Conservation (phyloP, 495 filamentous ascomycete genomes). For the Penicillium maclennaniae region DNA sequence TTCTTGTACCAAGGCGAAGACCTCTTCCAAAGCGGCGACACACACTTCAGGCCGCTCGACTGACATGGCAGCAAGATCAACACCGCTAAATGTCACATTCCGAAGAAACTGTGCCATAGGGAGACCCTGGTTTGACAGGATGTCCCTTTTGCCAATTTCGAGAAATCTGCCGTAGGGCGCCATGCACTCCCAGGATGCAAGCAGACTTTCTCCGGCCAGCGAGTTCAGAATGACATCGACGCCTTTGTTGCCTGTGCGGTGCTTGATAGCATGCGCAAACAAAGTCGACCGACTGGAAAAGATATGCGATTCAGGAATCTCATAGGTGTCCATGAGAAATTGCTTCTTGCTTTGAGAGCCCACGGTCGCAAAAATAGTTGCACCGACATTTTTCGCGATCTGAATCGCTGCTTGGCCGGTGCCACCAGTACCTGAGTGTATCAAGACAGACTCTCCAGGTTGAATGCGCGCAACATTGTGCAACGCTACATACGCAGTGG, state of each 20-base stretch:
- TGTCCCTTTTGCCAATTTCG: constrained; percentile 44
- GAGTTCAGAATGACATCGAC: constrained; percentile 56
- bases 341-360: constrained; percentile 36
- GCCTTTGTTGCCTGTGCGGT: constrained; percentile 43
- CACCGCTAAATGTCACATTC: constrained; percentile 14
- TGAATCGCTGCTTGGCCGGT: constrained; percentile 46
- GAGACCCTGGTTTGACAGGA: constrained; percentile 14
- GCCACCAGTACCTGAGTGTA: constrained; percentile 49
- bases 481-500: constrained; percentile 2
- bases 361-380: constrained; percentile 44
- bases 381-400: constrained; percentile 30
- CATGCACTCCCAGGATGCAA: constrained; percentile 44
- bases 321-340: constrained; percentile 30
- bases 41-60: not conserved
- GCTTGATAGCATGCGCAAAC: constrained; percentile 43
- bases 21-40: too few relatives aligned
- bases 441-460: constrained; percentile 40
- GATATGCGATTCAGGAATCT: constrained; percentile 38
- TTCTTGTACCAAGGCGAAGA: too few relatives aligned
- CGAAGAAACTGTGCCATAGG: constrained; percentile 14
- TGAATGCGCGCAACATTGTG: not conserved
- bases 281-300: constrained; percentile 43
- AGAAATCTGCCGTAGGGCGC: constrained; percentile 45
- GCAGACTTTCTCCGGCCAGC: constrained; percentile 37
- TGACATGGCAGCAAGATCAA: constrained; percentile 5